A percentile compares a stretch with the other conserved stretches of the same genome.
phyloP scores from a whole-genome alignment of 371 early-diverging fungal genomes.

The Umbelopsis sp. region DNA sequence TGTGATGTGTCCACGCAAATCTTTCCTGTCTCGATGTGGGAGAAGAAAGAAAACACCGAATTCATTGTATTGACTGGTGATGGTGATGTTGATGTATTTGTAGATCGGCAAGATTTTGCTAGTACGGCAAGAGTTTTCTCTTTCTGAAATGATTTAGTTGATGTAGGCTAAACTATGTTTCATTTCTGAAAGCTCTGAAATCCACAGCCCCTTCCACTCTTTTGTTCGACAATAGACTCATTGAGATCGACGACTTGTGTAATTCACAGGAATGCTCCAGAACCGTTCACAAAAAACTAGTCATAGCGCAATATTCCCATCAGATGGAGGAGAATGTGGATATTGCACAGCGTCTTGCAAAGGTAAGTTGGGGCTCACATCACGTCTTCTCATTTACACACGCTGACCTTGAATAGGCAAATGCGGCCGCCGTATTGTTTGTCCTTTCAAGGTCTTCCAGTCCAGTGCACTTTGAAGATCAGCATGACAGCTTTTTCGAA shows the following conservation, averaged over 20 bases:
- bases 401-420: slow-evolving; percentile 2
- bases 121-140: not conserved
- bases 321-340: slow-evolving; percentile 1
- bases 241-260: slow-evolving; percentile 5
- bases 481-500: not conserved
- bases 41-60: not conserved
- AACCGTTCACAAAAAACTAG: not conserved
- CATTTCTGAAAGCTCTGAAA: not conserved
- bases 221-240: slow-evolving; percentile 9
- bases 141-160: not conserved
- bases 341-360: slow-evolving; percentile 2
- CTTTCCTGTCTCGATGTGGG: not conserved
- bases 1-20: not conserved
- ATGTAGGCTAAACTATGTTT: too few species aligned
- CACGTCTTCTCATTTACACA: not conserved
- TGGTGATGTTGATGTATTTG: not conserved
- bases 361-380: not conserved
- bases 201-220: not conserved
- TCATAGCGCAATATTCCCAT: not conserved
- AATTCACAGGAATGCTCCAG: not conserved
- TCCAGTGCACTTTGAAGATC: not conserved
- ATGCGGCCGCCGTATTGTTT: not conserved
- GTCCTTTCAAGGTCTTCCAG: not conserved
- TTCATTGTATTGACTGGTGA: not conserved
- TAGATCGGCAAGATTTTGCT: slow-evolving; percentile 2